These are phyloP conservation scores for Chaetomiaceae sp. DNA, from an alignment of 2,329 filamentous ascomycete species.

Conservation along the genomic window DNA sequence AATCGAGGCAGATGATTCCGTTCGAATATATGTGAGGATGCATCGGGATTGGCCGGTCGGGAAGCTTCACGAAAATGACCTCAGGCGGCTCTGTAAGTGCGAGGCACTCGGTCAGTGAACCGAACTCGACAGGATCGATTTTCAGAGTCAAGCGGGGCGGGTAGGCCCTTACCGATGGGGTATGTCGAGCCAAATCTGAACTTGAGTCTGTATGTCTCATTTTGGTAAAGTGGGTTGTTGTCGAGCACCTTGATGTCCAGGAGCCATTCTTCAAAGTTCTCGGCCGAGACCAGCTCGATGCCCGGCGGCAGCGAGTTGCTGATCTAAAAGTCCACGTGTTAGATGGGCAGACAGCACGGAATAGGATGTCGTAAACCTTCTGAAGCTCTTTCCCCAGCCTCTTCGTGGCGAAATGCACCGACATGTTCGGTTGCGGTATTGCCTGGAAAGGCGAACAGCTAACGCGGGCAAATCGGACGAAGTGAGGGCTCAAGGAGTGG, in stretches of 20 bases:
- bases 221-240: constrained; percentile 78
- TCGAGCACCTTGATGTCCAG: constrained; percentile 92
- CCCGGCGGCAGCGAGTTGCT: constrained; percentile 56
- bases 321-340: constrained; percentile 40
- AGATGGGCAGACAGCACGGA: not conserved
- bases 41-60: constrained; percentile 72
- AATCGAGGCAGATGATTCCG: constrained; percentile 95
- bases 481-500: not conserved
- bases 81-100: constrained; percentile 74
- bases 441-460: not conserved
- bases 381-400: constrained; percentile 55
- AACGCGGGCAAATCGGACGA: not conserved
- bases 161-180: constrained; percentile 69
- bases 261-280: constrained; percentile 83
- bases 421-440: constrained; percentile 1
- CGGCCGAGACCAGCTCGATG: constrained; percentile 75
- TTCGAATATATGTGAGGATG: constrained; percentile 98
- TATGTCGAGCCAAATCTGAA: constrained; percentile 82
- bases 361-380: constrained; percentile 42
- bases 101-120: not conserved
- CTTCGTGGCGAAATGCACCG: constrained; percentile 29
- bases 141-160: not conserved
- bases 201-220: constrained; percentile 76
- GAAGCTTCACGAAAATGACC: constrained; percentile 73
- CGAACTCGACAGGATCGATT: too few relatives aligned